phyloP scores from a whole-genome alignment of 139 green algal genomes.

The Penium margaritaceum region DNA sequence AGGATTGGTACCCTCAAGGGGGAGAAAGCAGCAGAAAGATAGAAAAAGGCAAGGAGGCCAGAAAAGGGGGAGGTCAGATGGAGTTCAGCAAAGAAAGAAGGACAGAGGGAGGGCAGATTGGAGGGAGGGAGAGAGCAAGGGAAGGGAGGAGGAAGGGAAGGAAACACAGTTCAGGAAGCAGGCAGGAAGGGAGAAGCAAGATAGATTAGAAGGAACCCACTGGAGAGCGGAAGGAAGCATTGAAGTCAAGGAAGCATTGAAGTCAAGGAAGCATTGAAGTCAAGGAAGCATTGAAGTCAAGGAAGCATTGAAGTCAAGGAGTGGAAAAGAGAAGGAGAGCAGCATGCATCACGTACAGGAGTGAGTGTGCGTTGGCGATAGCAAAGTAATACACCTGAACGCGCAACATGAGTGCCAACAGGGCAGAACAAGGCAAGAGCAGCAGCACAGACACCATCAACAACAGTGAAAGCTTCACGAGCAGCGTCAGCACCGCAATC shows the following conservation, averaged over 20 bases:
- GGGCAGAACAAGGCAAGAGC: too few species aligned
- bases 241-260: background rate
- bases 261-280: background rate
- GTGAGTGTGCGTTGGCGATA: background rate
- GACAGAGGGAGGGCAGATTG: background rate
- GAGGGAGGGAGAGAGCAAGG: too few species aligned
- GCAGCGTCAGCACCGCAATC: too few species aligned
- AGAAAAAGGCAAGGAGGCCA: too few species aligned
- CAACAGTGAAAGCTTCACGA: too few species aligned
- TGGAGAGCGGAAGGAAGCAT: background rate
- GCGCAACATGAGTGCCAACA: too few species aligned
- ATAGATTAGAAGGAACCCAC: background rate
- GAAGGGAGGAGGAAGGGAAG: background rate
- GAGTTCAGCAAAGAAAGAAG: too few species aligned
- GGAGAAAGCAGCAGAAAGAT: too few species aligned
- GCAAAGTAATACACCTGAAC: slow-evolving; percentile 12
- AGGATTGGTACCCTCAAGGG: too few species aligned
- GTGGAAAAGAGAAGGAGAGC: background rate
- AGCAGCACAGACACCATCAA: too few species aligned
- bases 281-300: background rate
- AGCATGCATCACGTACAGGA: background rate
- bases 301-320: background rate
- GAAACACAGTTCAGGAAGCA: background rate
- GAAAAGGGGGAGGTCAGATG: too few species aligned
- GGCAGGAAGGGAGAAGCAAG: background rate